Evolutionary conservation across 176 grass and related monocot species (phyloP).

Genomic region (Cenchrus americanus): DNA sequence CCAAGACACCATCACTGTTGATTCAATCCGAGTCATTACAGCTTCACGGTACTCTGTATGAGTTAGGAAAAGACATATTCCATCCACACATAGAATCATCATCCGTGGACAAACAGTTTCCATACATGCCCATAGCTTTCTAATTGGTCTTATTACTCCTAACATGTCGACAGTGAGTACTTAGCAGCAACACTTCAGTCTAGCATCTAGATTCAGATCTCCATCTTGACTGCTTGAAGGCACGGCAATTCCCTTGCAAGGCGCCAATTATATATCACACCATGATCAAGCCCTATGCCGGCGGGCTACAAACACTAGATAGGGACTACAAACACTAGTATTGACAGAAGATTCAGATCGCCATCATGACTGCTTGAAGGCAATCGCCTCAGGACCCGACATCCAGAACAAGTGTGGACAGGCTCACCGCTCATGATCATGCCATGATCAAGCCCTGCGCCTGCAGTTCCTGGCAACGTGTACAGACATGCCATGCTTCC

Average conservation of each 20-base stretch:
- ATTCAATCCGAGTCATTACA: background rate
- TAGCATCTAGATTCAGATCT: background rate
- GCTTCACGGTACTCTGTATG: background rate
- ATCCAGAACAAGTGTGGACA: background rate
- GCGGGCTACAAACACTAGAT: too few relatives aligned
- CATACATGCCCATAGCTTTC: background rate
- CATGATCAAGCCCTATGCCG: too few relatives aligned
- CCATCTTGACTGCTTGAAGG: background rate
- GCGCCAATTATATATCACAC: too few relatives aligned
- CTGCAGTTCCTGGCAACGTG: background rate
- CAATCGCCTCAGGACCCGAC: background rate
- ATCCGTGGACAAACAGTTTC: background rate
- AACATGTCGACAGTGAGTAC: background rate
- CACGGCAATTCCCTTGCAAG: background rate
- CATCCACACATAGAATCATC: background rate
- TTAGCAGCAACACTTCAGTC: background rate
- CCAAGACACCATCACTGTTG: background rate
- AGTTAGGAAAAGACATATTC: background rate
- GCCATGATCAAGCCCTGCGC: background rate
- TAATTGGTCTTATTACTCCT: background rate
- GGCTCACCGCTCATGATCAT: background rate
- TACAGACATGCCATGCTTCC: background rate
- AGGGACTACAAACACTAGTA: background rate
- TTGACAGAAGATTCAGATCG: background rate
- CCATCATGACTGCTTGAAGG: background rate